Base-by-base conservation (phyloP, 768 basidiomycete genomes). In the Tricholoma bakamatsutake region DNA sequence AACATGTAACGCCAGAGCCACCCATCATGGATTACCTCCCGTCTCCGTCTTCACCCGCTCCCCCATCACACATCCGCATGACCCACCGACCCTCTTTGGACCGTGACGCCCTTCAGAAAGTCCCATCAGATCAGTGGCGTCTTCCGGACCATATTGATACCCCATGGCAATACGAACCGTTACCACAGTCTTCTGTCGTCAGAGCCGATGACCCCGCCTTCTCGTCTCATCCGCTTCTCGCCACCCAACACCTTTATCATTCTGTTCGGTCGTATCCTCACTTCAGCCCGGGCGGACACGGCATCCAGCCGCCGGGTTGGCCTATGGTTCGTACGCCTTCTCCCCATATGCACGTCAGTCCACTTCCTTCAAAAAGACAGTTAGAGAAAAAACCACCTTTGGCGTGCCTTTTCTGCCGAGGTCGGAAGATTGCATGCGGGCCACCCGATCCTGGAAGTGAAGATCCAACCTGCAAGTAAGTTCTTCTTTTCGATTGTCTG, bases 341-440 rank as follows among this genome's bases (percentile, higher is more conserved):
- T 10, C 63, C 64, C 50, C 59, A 50, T 50, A 59, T 65, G 10
- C 61, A 61, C 8, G 55, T 71, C 21, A 69, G 66, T 51, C 67
- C 69, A 12, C 56, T 67, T 28, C 65, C 68, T 27, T 58, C 64
- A 15, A 70, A 70, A 63, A 64, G 69, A 52, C 66, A 68, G 50
- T 56, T 64, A 35, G 68, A 72, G 46, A 82, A 80, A 71, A 85
- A 85, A 58, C 84, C 84, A 13, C 76, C 80, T 2, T 71, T 85
- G 1, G 84, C 84, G 1, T 85, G 84, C 59, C 69, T 83, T 5
- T 86, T 86, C 62, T 86, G 84, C 63, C 74, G 84, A 39, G 83
- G 82, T 5, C 73, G 84, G 40, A 86, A 86, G 69, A 87, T 87
- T 50, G 85, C 85, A 8, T 87, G 85, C 57, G 84, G 85, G 0